Evolutionary conservation across 768 basidiomycete genomes (phyloP), one percentile per base, ranked within the genome.

Genomic region (Leucocoprinus sp.): DNA sequence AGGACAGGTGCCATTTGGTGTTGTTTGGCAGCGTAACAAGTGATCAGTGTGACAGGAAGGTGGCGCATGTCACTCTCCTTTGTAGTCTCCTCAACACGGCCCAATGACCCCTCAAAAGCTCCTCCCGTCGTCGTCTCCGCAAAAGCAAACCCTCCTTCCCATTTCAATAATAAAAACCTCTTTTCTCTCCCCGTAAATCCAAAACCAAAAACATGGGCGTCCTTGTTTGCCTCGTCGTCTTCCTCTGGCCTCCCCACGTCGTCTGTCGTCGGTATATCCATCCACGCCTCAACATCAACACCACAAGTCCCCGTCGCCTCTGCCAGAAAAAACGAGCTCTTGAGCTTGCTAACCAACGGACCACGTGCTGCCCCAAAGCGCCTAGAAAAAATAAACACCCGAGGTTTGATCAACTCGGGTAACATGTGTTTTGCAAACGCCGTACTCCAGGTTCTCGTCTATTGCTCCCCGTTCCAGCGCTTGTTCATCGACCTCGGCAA

Each of bases 341-440:
- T 82, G 5, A 64, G 63, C 0, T 69, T 84, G n/a, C 66, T 86
- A 1, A 75, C 64, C 8, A 61, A 64, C 1, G 68, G 65, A 0
- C 58, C 70, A 23, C 38, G 52, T 0, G 42, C 29, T 45, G 49
- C 54, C 8, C 33, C 51, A n/a, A 26, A 14, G 18, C 24, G 48
- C 8, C 17, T 43, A 15, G 41, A 53, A 40, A 63, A 60, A 38
- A 75, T 88, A 26, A 68, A 71, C 7, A 79, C 89, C 0, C 71
- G 93, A 11, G 95, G 95, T 4, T 65, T 99, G 39, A 72, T 98
- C 54, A 99, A 99, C 63, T 84, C 79, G 2, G 93, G 95, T 0
- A 99, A 99, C 64, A 83, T 97, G 82, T 99, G 95, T 61, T 99
- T 97, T 58, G 93, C 93, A 22, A 99, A 97, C 56, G 81, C 92